These are phyloP conservation scores for Talaromyces amestolkiae DNA, from an alignment of 2,329 filamentous ascomycete genomes.

Conservation along the genomic window DNA sequence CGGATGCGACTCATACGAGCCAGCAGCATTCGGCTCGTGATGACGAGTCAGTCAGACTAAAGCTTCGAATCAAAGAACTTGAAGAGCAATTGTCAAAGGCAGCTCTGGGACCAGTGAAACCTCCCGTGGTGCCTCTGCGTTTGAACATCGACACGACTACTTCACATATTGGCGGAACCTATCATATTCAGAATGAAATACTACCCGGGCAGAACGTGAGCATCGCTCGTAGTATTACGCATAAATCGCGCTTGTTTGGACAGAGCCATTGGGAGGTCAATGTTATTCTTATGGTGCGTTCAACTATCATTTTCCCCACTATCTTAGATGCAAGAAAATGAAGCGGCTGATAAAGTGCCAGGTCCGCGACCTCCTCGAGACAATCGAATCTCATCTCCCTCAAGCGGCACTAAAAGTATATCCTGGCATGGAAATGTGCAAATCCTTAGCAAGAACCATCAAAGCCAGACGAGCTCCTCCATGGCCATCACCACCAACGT, in stretches of 20 bases:
- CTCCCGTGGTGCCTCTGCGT: conserved; percentile 23
- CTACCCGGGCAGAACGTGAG: conserved; percentile 31
- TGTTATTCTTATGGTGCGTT: conserved; percentile 45
- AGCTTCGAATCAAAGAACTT: conserved; percentile 41
- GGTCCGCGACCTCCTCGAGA: conserved; percentile 11
- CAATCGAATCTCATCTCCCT: neutral
- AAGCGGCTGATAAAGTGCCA: neutral
- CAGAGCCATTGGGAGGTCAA: conserved; percentile 56
- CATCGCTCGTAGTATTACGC: conserved; percentile 24
- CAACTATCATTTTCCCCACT: neutral
- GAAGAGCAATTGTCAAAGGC: conserved; percentile 43
- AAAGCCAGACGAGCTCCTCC: conserved; percentile 44
- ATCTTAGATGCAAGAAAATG: neutral
- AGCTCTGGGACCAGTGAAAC: conserved; percentile 21
- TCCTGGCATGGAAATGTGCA: conserved; percentile 50
- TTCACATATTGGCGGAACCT: conserved; percentile 43
- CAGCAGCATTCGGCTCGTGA: conserved; percentile 29
- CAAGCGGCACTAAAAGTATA: conserved; percentile 38
- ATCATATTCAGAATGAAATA: conserved; percentile 45
- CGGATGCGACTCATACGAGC: conserved; percentile 19
- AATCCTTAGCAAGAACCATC: conserved; percentile 52
- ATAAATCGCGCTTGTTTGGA: conserved; percentile 57
- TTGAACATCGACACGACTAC: conserved; percentile 39
- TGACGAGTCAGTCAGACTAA: conserved; percentile 39
- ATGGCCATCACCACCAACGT: conserved; percentile 29